Conservation (phyloP, 495 filamentous ascomycete species). For the Pyronema omphalodes region DNA sequence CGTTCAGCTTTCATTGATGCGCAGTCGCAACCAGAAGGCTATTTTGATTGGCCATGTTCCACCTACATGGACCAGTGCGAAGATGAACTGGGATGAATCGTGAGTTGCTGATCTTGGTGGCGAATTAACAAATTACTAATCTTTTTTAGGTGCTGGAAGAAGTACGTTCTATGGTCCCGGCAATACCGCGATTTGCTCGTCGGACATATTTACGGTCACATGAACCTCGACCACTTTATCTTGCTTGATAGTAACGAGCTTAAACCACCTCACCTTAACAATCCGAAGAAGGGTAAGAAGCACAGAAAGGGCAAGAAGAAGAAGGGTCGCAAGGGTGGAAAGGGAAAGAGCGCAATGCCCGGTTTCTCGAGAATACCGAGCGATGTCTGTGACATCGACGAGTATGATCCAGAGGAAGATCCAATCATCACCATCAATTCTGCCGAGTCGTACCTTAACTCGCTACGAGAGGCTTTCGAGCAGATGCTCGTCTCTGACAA, state of each 20-base stretch:
- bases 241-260: conserved; percentile 72
- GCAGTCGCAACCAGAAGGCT: conserved; percentile 74
- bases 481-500: conserved; percentile 11
- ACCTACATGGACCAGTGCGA: conserved; percentile 64
- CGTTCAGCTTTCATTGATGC: conserved; percentile 71
- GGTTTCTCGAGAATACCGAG: conserved; percentile 1
- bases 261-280: conserved; percentile 30
- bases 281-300: conserved; percentile 29
- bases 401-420: conserved; percentile 35
- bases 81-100: conserved; percentile 67
- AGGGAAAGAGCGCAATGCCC: conserved; percentile 7
- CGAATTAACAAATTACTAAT: conserved; percentile 4
- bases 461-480: conserved; percentile 60
- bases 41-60: conserved; percentile 91
- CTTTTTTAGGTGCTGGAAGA: conserved; percentile 66
- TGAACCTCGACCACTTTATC: conserved; percentile 98
- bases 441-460: conserved; percentile 57
- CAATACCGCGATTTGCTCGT: conserved; percentile 84
- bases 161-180: conserved; percentile 76
- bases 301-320: conserved; percentile 24
- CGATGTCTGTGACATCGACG: conserved; percentile 26
- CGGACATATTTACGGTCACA: conserved; percentile 63
- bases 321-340: conserved; percentile 4
- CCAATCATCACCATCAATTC: conserved; percentile 37
- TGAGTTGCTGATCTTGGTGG: conserved; percentile 6